phyloP scores from a whole-genome alignment of 176 grass and related monocot genomes.

The Carex pumila region DNA sequence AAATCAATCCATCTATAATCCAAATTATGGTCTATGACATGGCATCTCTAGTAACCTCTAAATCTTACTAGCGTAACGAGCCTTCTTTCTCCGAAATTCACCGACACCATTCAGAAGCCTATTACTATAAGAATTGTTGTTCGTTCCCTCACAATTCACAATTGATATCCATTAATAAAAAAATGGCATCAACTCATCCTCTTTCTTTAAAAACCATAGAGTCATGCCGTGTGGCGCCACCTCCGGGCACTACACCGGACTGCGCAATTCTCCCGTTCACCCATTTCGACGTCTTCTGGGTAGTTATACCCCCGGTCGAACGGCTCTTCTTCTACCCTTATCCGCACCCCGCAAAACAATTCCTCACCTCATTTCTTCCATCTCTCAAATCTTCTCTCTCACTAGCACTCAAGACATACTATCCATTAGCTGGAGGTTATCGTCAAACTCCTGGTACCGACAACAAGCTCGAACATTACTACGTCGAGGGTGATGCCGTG shows the following conservation, averaged over 20 bases:
- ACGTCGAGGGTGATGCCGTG: constrained; percentile 30
- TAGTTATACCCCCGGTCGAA: not conserved
- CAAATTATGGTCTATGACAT: too few relatives aligned
- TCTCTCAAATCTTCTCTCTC: constrained; percentile 25
- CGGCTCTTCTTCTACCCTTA: constrained; percentile 22
- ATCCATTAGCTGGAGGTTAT: constrained; percentile 38
- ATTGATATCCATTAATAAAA: too few relatives aligned
- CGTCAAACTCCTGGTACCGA: not conserved
- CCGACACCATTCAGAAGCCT: not conserved
- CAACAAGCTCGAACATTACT: constrained; percentile 29
- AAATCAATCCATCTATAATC: too few relatives aligned
- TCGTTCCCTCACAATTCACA: too few relatives aligned
- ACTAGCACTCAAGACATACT: constrained; percentile 19
- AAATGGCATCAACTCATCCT: constrained; percentile 1
- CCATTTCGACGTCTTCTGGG: not conserved
- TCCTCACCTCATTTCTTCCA: not conserved
- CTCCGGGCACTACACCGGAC: not conserved
- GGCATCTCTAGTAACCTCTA: not conserved
- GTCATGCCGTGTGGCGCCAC: not conserved
- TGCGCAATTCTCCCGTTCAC: not conserved
- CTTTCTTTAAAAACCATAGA: not conserved
- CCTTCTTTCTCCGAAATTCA: not conserved
- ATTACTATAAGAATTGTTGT: too few relatives aligned
- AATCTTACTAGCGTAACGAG: not conserved
- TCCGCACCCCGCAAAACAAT: not conserved